These are phyloP conservation scores for Edaphochlamys debaryana DNA, from an alignment of 139 green algal genomes.

Conservation along the genomic window DNA sequence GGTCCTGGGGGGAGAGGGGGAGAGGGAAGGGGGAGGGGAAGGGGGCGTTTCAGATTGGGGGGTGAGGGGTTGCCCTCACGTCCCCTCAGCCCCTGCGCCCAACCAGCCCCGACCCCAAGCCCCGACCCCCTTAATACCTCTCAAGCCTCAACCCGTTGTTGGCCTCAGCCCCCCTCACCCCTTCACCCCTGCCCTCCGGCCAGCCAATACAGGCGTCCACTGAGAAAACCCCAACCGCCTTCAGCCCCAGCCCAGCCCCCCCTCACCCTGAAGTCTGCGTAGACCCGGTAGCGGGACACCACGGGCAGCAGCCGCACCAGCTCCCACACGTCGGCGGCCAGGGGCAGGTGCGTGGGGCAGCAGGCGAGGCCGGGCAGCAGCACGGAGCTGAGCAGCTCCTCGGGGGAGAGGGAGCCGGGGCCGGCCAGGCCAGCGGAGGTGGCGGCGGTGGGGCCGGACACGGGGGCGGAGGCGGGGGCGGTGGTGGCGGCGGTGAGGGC, in stretches of 20 bases:
- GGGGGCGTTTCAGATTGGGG: not conserved
- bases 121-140: not conserved
- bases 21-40: not conserved
- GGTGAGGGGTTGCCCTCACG: too few species aligned
- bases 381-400: conserved; percentile 57
- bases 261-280: conserved; percentile 58
- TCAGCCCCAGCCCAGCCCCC: too few species aligned
- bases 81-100: too few species aligned
- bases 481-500: not conserved
- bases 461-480: not conserved
- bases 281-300: conserved; percentile 67
- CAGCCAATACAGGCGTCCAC: too few species aligned
- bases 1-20: conserved; percentile 52
- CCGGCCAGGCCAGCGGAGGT: not conserved
- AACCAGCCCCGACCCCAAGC: too few species aligned
- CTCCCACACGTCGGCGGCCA: conserved; percentile 76
- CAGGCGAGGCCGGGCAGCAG: conserved; percentile 76
- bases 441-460: not conserved
- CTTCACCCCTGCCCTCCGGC: too few species aligned
- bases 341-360: conserved; percentile 61
- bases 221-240: too few species aligned
- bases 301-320: conserved; percentile 76
- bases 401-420: conserved; percentile 8
- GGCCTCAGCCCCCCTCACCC: too few species aligned
- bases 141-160: too few species aligned